Evolutionary conservation across 495 filamentous ascomycete genomes (phyloP).

Genomic region (Xylaria palmicola): DNA sequence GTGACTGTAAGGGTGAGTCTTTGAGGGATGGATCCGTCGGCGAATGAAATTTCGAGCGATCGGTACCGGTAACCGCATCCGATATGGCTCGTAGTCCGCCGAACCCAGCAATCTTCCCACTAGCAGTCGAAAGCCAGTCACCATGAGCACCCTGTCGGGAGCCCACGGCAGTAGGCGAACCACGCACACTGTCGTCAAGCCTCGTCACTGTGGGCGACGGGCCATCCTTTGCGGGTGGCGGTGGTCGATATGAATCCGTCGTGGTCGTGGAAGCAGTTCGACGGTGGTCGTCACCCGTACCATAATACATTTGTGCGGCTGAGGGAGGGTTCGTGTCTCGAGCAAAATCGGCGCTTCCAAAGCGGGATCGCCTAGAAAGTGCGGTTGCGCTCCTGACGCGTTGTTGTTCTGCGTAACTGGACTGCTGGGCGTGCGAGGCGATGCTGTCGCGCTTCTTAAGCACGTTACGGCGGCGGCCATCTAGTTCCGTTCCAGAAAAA

Average conservation of each 20-base stretch:
- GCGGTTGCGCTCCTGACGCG: slow-evolving; percentile 58
- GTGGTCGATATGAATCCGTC: slow-evolving; percentile 46
- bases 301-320: slow-evolving; percentile 64
- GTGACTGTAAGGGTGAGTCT: slow-evolving; percentile 65
- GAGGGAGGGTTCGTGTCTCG: slow-evolving; percentile 37
- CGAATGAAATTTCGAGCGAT: slow-evolving; percentile 54
- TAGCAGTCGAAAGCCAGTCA: slow-evolving; percentile 52
- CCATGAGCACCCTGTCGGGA: slow-evolving; percentile 48
- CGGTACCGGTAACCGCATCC: slow-evolving; percentile 67
- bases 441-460: slow-evolving; percentile 73
- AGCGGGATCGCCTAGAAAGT: slow-evolving; percentile 70
- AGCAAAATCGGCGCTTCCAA: slow-evolving; percentile 66
- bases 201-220: slow-evolving; percentile 63
- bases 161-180: slow-evolving; percentile 50
- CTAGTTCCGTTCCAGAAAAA: slow-evolving; percentile 85
- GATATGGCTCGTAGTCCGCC: slow-evolving; percentile 77
- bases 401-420: slow-evolving; percentile 73
- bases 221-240: slow-evolving; percentile 48
- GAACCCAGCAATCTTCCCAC: slow-evolving; percentile 48
- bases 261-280: slow-evolving; percentile 52
- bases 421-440: slow-evolving; percentile 58
- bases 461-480: slow-evolving; percentile 71
- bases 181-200: slow-evolving; percentile 55
- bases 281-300: slow-evolving; percentile 44
- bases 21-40: slow-evolving; percentile 59